Percentiles rank a stretch among this genome's conserved stretches.
These are phyloP conservation scores for Cercospora brassicicola DNA, from an alignment of 2,329 filamentous ascomycete species.

Conservation along the genomic window DNA sequence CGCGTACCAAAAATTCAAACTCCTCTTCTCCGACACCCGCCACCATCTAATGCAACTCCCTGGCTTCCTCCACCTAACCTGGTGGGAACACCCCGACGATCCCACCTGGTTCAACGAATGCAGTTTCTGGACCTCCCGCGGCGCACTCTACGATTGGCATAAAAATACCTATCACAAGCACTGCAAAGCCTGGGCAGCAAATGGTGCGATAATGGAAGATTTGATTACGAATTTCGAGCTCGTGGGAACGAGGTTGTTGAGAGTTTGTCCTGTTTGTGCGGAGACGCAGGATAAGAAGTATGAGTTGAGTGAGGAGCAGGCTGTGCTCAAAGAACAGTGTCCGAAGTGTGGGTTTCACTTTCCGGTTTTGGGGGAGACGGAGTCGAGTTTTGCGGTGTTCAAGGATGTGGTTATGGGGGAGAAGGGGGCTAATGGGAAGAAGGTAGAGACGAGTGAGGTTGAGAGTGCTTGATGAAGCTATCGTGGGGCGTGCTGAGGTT, in stretches of 20 bases:
- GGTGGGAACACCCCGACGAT: conserved; percentile 16
- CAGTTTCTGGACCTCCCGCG: conserved; percentile 4
- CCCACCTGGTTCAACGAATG: conserved; percentile 13
- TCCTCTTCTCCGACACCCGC: conserved; percentile 15
- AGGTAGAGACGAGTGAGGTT: neutral
- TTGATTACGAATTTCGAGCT: conserved; percentile 16
- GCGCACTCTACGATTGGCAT: conserved; percentile 15
- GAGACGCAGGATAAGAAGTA: conserved; percentile 15
- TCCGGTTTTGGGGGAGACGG: conserved; percentile 12
- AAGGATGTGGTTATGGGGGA: conserved; percentile 7
- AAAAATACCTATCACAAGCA: conserved; percentile 18
- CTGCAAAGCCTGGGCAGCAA: conserved; percentile 14
- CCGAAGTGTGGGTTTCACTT: conserved; percentile 13
- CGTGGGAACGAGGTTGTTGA: conserved; percentile 11
- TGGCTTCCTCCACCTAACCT: conserved; percentile 13
- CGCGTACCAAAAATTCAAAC: conserved; percentile 15
- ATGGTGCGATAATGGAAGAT: conserved; percentile 15
- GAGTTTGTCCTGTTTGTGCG: conserved; percentile 13
- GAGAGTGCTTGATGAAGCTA: neutral
- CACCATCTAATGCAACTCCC: conserved; percentile 14
- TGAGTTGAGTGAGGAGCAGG: conserved; percentile 10
- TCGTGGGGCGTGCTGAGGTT: neutral
- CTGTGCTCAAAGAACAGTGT: conserved; percentile 6
- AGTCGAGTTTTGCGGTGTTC: conserved; percentile 14
- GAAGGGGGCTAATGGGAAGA: neutral